Evolutionary conservation across 1,284 basidiomycete genomes (phyloP).

Genomic region (Leccinum colubrinum): DNA sequence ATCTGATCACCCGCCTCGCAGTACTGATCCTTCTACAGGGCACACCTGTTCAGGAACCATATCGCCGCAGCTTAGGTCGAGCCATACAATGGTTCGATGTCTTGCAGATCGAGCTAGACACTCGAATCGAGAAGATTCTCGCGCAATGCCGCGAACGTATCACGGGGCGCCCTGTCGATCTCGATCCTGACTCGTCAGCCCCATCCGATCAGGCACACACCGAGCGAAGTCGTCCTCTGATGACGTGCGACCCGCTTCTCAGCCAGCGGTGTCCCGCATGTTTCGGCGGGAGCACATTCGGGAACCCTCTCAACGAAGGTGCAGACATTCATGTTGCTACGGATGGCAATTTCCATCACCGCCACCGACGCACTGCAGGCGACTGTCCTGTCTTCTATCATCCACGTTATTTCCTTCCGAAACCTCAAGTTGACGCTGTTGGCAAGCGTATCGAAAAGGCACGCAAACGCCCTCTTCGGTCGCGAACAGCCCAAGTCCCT

Average conservation of each 20-base stretch:
- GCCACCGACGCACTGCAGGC: background rate
- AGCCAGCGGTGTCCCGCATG: background rate
- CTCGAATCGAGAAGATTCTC: background rate
- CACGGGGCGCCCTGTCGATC: background rate
- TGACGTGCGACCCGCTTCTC: background rate
- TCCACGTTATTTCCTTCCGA: background rate
- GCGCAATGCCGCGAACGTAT: background rate
- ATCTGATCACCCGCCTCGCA: background rate
- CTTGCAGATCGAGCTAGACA: background rate
- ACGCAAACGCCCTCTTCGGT: background rate
- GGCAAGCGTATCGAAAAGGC: background rate
- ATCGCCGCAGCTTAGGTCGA: background rate
- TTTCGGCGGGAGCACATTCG: background rate
- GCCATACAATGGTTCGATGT: background rate
- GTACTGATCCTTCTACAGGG: background rate
- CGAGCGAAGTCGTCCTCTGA: background rate
- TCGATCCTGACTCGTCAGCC: background rate
- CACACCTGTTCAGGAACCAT: background rate
- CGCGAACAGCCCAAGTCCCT: background rate
- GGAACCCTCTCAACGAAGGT: background rate
- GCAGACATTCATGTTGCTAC: background rate
- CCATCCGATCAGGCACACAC: background rate
- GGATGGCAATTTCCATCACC: background rate
- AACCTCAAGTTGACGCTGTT: background rate
- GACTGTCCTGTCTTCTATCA: background rate